These are phyloP conservation scores for Cadophora gregata DNA, from an alignment of 2,329 filamentous ascomycete species.

Conservation along the genomic window DNA sequence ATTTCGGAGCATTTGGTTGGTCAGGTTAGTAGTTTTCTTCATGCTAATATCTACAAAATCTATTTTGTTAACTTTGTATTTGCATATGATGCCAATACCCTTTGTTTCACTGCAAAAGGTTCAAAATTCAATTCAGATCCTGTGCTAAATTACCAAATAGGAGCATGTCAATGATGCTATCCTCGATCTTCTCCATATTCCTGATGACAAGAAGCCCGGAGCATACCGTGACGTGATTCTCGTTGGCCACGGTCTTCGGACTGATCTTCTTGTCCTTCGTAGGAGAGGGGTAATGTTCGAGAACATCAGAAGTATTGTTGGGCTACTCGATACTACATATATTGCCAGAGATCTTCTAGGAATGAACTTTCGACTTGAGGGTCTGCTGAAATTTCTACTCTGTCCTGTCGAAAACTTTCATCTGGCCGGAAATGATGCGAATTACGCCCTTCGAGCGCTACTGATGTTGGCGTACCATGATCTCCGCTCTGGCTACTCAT, in stretches of 20 bases:
- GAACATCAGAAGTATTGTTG: not conserved
- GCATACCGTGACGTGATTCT: not conserved
- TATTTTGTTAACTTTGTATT: too few species aligned
- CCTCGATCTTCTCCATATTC: not conserved
- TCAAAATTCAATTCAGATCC: too few species aligned
- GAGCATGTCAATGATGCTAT: not conserved
- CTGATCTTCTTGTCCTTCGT: not conserved
- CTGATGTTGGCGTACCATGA: not conserved
- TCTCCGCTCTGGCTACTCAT: not conserved
- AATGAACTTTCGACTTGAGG: not conserved
- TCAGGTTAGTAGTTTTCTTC: not conserved
- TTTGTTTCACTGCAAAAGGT: too few species aligned
- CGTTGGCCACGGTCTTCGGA: not conserved
- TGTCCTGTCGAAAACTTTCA: not conserved
- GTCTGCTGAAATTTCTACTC: not conserved
- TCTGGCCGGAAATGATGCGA: not conserved
- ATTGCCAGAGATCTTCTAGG: not conserved
- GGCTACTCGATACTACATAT: not conserved
- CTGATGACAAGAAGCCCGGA: not conserved
- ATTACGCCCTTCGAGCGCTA: not conserved
- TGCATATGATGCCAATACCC: too few species aligned
- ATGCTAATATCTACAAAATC: too few species aligned
- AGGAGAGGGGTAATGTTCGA: not conserved
- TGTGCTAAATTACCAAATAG: not conserved
- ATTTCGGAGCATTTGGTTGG: not conserved